Percentiles rank a stretch among this genome's conserved stretches.
These are phyloP conservation scores for Moesziomyces globuligerus DNA, from an alignment of 1,284 basidiomycete genomes.

Conservation along the genomic window DNA sequence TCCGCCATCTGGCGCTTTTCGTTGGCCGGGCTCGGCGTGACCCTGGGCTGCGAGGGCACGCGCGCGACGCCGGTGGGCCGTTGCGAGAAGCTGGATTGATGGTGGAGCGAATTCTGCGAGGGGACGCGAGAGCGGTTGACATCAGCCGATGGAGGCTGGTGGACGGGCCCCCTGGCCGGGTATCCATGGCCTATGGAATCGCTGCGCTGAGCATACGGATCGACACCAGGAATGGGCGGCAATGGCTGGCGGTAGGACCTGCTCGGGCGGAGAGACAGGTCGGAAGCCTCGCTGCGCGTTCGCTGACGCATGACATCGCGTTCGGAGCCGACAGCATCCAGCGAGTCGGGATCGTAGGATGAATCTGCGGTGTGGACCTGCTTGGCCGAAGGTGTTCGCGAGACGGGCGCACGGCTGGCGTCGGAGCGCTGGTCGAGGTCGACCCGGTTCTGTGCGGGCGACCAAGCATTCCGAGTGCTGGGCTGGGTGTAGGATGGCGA, in stretches of 20 bases:
- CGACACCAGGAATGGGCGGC: constrained; percentile 30
- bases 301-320: constrained; percentile 18
- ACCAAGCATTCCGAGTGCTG: constrained; percentile 14
- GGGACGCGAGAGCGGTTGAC: constrained; percentile 1
- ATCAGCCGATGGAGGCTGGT: constrained; percentile 4
- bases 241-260: constrained; percentile 32
- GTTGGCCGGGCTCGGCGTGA: constrained; percentile 2
- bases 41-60: constrained; percentile 1
- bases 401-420: constrained; percentile 6
- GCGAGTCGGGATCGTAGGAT: constrained; percentile 29
- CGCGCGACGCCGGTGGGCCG: neutral
- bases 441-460: constrained; percentile 9
- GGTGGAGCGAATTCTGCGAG: constrained; percentile 11
- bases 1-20: constrained; percentile 9
- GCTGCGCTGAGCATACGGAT: neutral
- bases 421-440: constrained; percentile 14
- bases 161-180: neutral
- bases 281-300: constrained; percentile 41
- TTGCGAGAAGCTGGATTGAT: constrained; percentile 12
- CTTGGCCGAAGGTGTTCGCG: constrained; percentile 22
- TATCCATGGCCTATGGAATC: constrained; percentile 11
- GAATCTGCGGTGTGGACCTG: constrained; percentile 22
- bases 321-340: constrained; percentile 1
- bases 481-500: constrained; percentile 26
- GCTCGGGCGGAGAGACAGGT: constrained; percentile 15